phyloP scores from a whole-genome alignment of 225 moss, liverwort and hornwort species.

The Bryum argenteum region DNA sequence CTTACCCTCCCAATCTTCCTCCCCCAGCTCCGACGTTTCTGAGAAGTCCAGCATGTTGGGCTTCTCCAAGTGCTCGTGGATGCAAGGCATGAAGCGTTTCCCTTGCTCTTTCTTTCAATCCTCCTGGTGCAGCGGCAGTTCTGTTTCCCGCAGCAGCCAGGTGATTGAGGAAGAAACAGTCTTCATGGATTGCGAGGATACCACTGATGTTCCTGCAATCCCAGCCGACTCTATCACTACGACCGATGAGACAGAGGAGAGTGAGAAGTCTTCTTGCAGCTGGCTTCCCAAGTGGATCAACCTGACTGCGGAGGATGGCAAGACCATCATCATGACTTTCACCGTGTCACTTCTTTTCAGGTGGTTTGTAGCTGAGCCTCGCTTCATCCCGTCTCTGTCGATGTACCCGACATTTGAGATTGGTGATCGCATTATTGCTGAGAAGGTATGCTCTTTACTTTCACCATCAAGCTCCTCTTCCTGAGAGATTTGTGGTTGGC shows the following conservation, averaged over 20 bases:
- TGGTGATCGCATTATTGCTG: slow-evolving; percentile 96
- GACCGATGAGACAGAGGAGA: slow-evolving; percentile 41
- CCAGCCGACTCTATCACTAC: slow-evolving; percentile 40
- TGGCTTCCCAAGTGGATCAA: slow-evolving; percentile 93
- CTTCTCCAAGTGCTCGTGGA: slow-evolving; percentile 43
- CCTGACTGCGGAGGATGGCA: slow-evolving; percentile 88
- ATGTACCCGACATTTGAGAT: slow-evolving; percentile 99
- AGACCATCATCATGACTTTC: slow-evolving; percentile 85
- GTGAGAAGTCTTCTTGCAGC: slow-evolving; percentile 53
- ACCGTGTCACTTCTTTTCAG: slow-evolving; percentile 86
- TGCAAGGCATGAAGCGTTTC: slow-evolving; percentile 55
- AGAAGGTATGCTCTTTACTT: slow-evolving; percentile 62
- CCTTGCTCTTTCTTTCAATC: slow-evolving; percentile 57
- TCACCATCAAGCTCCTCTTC: not conserved
- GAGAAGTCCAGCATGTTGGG: slow-evolving; percentile 33
- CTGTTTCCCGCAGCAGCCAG: slow-evolving; percentile 50
- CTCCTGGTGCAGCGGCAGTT: slow-evolving; percentile 43
- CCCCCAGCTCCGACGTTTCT: slow-evolving; percentile 29
- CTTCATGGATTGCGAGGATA: slow-evolving; percentile 32
- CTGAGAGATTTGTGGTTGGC: not conserved
- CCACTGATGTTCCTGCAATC: slow-evolving; percentile 21
- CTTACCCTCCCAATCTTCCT: slow-evolving; percentile 38
- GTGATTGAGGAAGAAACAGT: slow-evolving; percentile 43
- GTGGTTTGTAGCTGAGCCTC: slow-evolving; percentile 95
- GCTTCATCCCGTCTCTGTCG: slow-evolving; percentile 91